Evolutionary conservation across 139 green algal species (phyloP).

Genomic region (Chlamydomonas incerta): DNA sequence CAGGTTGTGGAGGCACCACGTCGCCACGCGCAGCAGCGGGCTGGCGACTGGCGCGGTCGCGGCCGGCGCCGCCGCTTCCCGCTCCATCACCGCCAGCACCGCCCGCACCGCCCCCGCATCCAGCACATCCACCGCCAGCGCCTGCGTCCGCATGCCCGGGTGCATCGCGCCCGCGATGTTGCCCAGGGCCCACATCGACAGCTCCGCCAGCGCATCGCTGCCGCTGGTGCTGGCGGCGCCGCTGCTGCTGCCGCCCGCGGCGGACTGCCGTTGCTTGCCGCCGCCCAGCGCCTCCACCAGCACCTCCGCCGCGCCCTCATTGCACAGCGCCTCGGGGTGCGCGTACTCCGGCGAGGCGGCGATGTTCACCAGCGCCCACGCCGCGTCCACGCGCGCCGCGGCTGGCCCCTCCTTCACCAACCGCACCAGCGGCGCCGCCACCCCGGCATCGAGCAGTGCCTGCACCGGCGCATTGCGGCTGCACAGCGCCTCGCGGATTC

Average conservation of each 20-base stretch:
- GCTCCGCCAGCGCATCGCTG: background rate
- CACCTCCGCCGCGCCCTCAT: too few species aligned
- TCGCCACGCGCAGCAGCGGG: background rate
- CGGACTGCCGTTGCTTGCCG: background rate
- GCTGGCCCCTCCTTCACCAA: background rate
- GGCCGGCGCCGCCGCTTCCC: background rate
- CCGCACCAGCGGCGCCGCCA: conserved; percentile 1
- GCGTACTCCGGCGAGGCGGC: background rate
- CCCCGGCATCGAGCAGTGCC: background rate
- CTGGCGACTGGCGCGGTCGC: background rate
- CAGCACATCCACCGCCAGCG: conserved; percentile 19
- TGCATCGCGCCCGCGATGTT: conserved; percentile 20
- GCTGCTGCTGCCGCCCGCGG: background rate
- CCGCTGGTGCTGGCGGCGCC: background rate
- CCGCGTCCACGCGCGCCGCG: conserved; percentile 13
- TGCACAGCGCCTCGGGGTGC: conserved; percentile 9
- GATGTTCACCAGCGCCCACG: conserved; percentile 23
- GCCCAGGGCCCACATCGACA: conserved; percentile 8
- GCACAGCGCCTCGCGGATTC: conserved; percentile 5
- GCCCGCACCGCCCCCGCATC: background rate
- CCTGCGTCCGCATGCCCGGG: background rate
- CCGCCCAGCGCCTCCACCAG: background rate
- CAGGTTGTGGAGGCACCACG: conserved; percentile 37
- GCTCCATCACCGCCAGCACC: background rate
- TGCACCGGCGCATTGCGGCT: background rate